Base-by-base conservation (phyloP, 352 stramenopile species). In the Phytophthora fragariae region DNA sequence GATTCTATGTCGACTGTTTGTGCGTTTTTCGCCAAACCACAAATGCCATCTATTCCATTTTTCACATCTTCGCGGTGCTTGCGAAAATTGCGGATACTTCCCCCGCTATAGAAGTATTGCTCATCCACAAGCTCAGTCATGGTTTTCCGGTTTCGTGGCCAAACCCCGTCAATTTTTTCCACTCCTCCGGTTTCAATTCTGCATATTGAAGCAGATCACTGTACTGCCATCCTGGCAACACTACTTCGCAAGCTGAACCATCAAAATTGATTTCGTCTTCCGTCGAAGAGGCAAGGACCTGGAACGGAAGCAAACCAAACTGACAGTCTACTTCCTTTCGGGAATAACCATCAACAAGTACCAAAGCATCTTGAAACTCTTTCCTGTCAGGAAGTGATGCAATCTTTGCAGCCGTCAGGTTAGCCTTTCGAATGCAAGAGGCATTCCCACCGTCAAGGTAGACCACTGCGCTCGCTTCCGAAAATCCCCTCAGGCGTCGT, bases 41-140 rank as follows among this genome's bases (percentile, higher is more conserved):
- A 80, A 24, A 74, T 53, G 41, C 8, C 41, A 62, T 61, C 63
- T 17, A 74, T 65, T 75, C 35, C 21, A 14, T 75, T 68, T 50
- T 72, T 71, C 5, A 80, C 19, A 55, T 63, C 60, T 47, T 52
- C 21, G 5, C 29, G 58, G 29, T 55, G 33, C 21, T 27, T 75
- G 52, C 70, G 67, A 58, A 77, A 80, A 21, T 72, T 57, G 24
- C 69, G 60, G 5, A 80, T 35, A 77, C 66, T 80, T 10, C 73
- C 73, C 56, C 73, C 73, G 47, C 69, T 77, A 37, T 75, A 80
- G 27, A 72, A 80, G 24, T 77, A 77, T 10, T 80, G 69, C 12
- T 62, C 49, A 5, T 62, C 35, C 12, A 63, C 69, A 55, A 80
- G 62, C 15, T 57, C 55, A 39, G n/a, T 4, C 21, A 52, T 46